Base-by-base conservation (phyloP, 2,329 filamentous ascomycete species). In the Stemphylium beticola region DNA sequence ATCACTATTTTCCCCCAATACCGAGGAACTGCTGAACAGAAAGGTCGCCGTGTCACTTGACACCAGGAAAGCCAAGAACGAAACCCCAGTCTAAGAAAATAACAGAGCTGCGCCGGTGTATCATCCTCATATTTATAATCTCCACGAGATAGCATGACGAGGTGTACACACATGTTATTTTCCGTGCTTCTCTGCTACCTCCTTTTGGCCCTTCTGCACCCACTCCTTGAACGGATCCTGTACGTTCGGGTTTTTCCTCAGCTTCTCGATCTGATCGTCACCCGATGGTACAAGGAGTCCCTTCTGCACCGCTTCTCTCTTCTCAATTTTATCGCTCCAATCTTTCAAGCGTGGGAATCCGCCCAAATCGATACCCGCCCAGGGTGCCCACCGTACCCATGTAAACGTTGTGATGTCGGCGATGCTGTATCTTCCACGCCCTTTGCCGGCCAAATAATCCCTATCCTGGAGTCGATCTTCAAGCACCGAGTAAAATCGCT, bases 331-430 rank as follows among this genome's bases (percentile, higher is more conserved):
- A 53, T 82, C 79, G 58, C 83, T 75, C 83, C 82, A 85, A 65
- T 79, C 76, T 55, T 82, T 66, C 60, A 85, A 34, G 61, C 81
- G 77, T 22, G 82, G 82, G 68, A 84, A 95, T 58, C 91, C 85
- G 0, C 85, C 77, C 43, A 93, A 82, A 37, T 90, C 84, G 34
- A 91, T 72, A 3, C 87, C 87, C 0, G 81, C 78, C 79, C 87
- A 84, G 3, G 77, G 74, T 2, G 82, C 78, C n/a, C 75, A 76
- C 4, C 85, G 78, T 7, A 93, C 83, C 91, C 91, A 95, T 15
- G 89, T 89, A 83, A 88, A 92, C 68, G 84, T 84, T 79, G 57
- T 95, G 0, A 69, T 89, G 73, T 96, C 91, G 1, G 91, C 91
- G 62, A 90, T 68, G 9, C 57, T 65, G 32, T 64, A 79, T 60